phyloP scores from a whole-genome alignment of 768 basidiomycete genomes.

The Strobilomyces echinocephalus region DNA sequence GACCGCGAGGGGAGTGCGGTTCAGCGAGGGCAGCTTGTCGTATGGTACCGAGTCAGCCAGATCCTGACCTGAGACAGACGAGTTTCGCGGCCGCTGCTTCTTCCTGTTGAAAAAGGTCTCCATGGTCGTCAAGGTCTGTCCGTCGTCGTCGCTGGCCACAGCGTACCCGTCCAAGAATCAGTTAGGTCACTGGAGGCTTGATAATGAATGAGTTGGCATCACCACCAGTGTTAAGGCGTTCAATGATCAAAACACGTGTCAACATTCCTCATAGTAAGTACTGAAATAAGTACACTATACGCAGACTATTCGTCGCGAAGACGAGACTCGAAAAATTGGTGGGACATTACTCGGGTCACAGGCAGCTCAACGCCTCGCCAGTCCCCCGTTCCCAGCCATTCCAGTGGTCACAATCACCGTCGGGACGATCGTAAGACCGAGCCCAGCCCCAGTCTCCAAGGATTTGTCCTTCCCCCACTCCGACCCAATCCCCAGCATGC shows the following conservation, averaged over 20 bases:
- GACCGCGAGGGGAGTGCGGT: slow-evolving; percentile 57
- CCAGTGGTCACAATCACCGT: slow-evolving; percentile 16
- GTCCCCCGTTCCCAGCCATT: slow-evolving; percentile 18
- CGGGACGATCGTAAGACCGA: slow-evolving; percentile 13
- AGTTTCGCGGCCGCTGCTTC: slow-evolving; percentile 53
- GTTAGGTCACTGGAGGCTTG: slow-evolving; percentile 3
- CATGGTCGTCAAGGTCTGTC: slow-evolving; percentile 38
- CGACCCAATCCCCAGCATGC: slow-evolving; percentile 19
- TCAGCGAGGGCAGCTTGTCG: slow-evolving; percentile 52
- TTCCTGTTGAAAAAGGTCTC: slow-evolving; percentile 64
- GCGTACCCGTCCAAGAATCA: slow-evolving; percentile 4
- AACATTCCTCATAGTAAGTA: slow-evolving; percentile 9
- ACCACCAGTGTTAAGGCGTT: background rate
- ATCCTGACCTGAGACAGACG: slow-evolving; percentile 57
- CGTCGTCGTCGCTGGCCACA: slow-evolving; percentile 14
- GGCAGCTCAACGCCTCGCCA: slow-evolving; percentile 28
- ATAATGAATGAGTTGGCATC: slow-evolving; percentile 3
- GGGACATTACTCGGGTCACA: slow-evolving; percentile 24
- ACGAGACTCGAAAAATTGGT: slow-evolving; percentile 30
- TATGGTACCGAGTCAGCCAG: slow-evolving; percentile 71
- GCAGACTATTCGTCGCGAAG: slow-evolving; percentile 18
- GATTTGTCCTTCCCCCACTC: slow-evolving; percentile 37
- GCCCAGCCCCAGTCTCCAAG: slow-evolving; percentile 39
- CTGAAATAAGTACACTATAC: background rate
- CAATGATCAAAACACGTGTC: slow-evolving; percentile 21